Evolutionary conservation across 192 early-diverging fungal species (phyloP), one percentile per base, ranked within the genome.

Genomic region (Gonapodya sp.): DNA sequence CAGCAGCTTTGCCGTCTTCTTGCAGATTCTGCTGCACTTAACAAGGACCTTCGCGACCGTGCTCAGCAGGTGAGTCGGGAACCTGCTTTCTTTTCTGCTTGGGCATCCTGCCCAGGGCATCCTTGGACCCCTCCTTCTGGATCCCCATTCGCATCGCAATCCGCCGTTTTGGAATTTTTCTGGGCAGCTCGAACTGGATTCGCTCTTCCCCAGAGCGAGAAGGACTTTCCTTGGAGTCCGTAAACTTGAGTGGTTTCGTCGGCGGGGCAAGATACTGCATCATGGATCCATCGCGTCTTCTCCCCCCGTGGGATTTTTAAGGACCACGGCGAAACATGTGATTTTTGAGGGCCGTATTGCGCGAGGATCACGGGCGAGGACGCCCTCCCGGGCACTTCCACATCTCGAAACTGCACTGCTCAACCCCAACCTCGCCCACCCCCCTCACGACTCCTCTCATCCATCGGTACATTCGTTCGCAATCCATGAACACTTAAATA

Each of bases 1-100:
- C 86, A 85, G 81, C 90, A 94, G 87, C 90, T 95, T 79, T 87
- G 91, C 78, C 90, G 92, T 84, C 89, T 95, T 73, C 87, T 95
- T 36, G 87, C 87, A 85, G 93, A 92, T 85, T 92, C 94, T 83
- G 90, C 92, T 82, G 89, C 90, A 46, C 82, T 89, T 36, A 89
- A 93, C 85, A 93, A 91, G 78, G 86, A 86, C 36, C 86, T 93
- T 72, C 93, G 93, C 83, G 88, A 87, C 79, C 87, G 88, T 82
- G 92, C 93, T 80, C 90, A 92, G 86, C 89, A 93, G 90, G 94
- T 95, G 94, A 30, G 85, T 81, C 31, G 73, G 31, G 2, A 79
- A 24, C 16, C 8, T 1, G 73, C 24, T 78, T 81, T 30, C 24
- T 81, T 33, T 30, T 18, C 30, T 30, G 35, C 80, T 31, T 46